A percentile compares a stretch with the other conserved stretches of the same genome.
These are phyloP conservation scores for Carex littledalei DNA, from an alignment of 176 grass and related monocot genomes.

Conservation along the genomic window DNA sequence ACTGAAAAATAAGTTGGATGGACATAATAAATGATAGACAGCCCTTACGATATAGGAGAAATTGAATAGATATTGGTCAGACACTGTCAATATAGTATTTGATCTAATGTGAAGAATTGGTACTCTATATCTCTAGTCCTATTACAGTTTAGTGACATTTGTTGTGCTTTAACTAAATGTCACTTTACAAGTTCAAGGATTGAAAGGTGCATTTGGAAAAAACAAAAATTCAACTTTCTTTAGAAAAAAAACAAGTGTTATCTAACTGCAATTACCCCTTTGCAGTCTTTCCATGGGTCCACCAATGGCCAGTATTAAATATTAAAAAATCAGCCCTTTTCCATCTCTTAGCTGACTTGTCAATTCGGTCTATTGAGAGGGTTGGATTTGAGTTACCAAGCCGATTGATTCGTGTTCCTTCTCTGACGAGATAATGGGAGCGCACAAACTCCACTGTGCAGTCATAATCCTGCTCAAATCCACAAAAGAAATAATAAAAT, in stretches of 20 bases:
- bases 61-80: neutral
- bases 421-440: slow-evolving; percentile 85
- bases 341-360: slow-evolving; percentile 81
- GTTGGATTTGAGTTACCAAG: slow-evolving; percentile 68
- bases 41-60: neutral
- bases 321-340: slow-evolving; percentile 69
- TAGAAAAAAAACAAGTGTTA: neutral
- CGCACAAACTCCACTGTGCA: slow-evolving; percentile 88
- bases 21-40: neutral
- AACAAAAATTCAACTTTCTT: neutral
- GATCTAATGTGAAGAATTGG: neutral
- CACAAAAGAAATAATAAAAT: slow-evolving; percentile 2
- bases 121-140: neutral
- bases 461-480: slow-evolving; percentile 52
- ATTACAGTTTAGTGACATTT: neutral
- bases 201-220: neutral
- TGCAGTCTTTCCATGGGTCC: slow-evolving; percentile 94
- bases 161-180: neutral
- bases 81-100: neutral
- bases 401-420: slow-evolving; percentile 66
- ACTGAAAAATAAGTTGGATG: neutral
- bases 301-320: slow-evolving; percentile 99
- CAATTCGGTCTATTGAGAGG: slow-evolving; percentile 71
- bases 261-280: slow-evolving; percentile 42
- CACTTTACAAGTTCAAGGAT: neutral